These are phyloP conservation scores for Platanthera guangdongensis DNA, from an alignment of 106 monocot species.

Conservation along the genomic window DNA sequence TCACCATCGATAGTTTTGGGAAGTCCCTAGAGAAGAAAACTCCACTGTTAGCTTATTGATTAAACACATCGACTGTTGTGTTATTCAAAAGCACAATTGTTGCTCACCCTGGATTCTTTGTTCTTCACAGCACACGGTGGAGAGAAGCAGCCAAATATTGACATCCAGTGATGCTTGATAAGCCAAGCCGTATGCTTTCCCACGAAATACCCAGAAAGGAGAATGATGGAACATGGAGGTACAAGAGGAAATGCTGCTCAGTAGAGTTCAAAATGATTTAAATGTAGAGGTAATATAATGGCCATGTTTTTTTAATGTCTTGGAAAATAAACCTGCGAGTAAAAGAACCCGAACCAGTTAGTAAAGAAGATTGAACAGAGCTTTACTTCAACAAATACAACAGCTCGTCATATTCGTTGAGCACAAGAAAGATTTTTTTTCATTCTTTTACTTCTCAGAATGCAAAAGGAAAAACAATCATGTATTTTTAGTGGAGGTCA, in stretches of 20 bases:
- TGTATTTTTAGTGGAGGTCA: too few species aligned
- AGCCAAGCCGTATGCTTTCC: background rate
- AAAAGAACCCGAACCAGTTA: too few species aligned
- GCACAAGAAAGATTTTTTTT: too few species aligned
- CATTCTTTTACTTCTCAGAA: too few species aligned
- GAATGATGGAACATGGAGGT: background rate
- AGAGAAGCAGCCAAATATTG: constrained; percentile 50
- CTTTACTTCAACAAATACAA: too few species aligned
- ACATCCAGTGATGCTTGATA: constrained; percentile 17
- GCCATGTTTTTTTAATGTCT: too few species aligned
- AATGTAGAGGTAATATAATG: background rate
- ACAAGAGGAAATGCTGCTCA: background rate
- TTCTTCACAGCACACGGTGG: constrained; percentile 37
- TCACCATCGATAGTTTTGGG: constrained; percentile 11
- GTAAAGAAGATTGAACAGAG: too few species aligned
- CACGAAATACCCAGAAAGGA: background rate
- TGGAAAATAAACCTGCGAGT: too few species aligned
- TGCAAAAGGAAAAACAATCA: too few species aligned
- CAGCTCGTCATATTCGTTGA: too few species aligned
- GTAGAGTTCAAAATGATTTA: background rate
- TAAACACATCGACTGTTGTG: background rate
- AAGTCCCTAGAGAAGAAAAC: constrained; percentile 16
- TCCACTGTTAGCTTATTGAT: background rate
- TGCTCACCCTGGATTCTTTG: constrained; percentile 28
- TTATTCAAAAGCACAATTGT: background rate